Evolutionary conservation across 2,329 filamentous ascomycete species (phyloP), one percentile per base, ranked within the genome.

Genomic region (Simplicillium aogashimaense): DNA sequence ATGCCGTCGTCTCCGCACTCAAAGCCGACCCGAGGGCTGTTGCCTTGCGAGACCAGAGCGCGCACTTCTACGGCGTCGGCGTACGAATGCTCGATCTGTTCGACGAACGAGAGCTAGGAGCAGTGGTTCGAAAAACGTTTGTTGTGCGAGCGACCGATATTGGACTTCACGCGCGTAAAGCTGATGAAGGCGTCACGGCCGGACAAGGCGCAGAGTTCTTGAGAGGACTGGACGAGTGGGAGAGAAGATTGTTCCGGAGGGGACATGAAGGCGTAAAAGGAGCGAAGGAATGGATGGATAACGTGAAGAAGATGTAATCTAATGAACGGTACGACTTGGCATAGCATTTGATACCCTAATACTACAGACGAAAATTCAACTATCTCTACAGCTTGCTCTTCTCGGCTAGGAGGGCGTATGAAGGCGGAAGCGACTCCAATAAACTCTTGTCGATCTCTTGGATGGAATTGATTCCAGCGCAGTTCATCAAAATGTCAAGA

Each of bases 1-100:
- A 79, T 45, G 78, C 85, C 35, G 89, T 97, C 33, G 67, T 94
- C 55, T 88, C 94, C 50, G 92, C 92, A 0, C 69, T 98, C 30
- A 92, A 90, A 56, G 92, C 92, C 28, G 88, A 95, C 55, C 83
- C 92, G 0, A 81, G 83, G 40, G 83, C 84, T 10, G 86, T 98
- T 2, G 81, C 94, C 41, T 61, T 98, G 33, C 78, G 90, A 37
- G 80, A 86, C 41, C 78, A 92, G 58, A 86, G 85, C 45, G 80
- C 83, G 29, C 84, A 95, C 60, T 95, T 95, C 53, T 97, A 95
- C 64, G 81, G 78, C 17, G 73, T 97, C 4, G 87, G 85, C 3
- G 82, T 86, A 35, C 76, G 86, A 38, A 88, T 95, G 61, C 69
- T 97, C 45, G 89, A 95, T 43, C 63, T 98, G 1, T 94, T 95